Evolutionary conservation across 352 stramenopile species (phyloP).

Genomic region (Phytophthora brassicae): DNA sequence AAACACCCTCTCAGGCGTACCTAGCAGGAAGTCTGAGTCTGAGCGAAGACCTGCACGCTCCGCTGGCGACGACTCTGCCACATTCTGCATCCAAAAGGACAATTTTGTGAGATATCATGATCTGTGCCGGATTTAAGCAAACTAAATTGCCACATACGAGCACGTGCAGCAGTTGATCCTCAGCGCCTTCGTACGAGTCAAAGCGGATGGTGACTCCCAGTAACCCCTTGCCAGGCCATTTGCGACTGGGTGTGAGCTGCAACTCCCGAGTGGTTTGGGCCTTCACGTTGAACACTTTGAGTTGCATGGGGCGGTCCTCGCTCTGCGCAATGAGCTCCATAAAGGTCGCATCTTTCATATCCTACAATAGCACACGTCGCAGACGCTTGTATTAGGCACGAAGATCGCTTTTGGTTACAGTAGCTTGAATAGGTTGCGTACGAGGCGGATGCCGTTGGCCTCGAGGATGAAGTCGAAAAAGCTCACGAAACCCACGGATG

Average conservation of each 20-base stretch:
- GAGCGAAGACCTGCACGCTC: conserved; percentile 87
- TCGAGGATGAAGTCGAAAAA: conserved; percentile 99
- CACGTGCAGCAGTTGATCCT: conserved; percentile 95
- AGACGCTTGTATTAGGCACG: conserved; percentile 1
- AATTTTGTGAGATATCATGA: too few species aligned
- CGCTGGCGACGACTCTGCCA: conserved; percentile 89
- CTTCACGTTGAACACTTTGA: conserved; percentile 84
- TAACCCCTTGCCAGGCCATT: conserved; percentile 94
- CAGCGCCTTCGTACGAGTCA: conserved; percentile 95
- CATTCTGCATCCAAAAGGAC: conserved; percentile 43
- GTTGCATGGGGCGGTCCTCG: conserved; percentile 71
- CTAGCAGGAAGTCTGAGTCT: conserved; percentile 94
- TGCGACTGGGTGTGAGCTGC: conserved; percentile 89
- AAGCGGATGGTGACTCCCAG: conserved; percentile 97
- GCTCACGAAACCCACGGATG: conserved; percentile 91
- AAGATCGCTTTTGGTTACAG: neutral
- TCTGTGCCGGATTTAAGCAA: too few species aligned
- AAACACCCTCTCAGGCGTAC: conserved; percentile 91
- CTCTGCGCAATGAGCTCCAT: conserved; percentile 92
- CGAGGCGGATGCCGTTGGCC: conserved; percentile 88
- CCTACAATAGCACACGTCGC: conserved; percentile 28
- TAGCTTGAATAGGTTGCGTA: neutral
- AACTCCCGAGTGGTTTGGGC: conserved; percentile 70
- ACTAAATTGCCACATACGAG: conserved; percentile 48
- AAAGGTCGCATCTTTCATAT: conserved; percentile 86